Evolutionary conservation across 257 asterid species (phyloP), one percentile per base, ranked within the genome.

Genomic region (Salvia rosmarinus): DNA sequence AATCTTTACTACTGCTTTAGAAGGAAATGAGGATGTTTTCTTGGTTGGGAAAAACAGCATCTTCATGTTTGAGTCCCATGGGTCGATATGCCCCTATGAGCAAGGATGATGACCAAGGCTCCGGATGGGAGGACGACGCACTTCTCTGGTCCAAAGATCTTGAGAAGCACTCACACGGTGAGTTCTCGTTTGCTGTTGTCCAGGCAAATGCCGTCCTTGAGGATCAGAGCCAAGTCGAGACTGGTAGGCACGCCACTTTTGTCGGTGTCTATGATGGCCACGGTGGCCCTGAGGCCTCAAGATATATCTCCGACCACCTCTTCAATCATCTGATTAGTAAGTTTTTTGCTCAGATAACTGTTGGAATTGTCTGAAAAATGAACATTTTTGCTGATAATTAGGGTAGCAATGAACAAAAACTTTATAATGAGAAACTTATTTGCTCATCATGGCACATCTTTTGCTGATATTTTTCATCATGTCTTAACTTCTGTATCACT

Each of bases 241-340:
- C 87, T 8, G 91, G 92, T 35, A 70, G 49, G 9, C 52, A 72
- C 10, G 90, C 89, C 44, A 88, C 95, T 40, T 90, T 90, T 49
- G 78, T 86, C 52, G 98, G 97, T 6, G 82, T 92, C 14, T 92
- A 88, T 60, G 98, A 92, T 77, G 98, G 98, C 64, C 97, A 92
- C 35, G 96, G 96, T 64, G 93, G 98, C 21, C 81, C 77, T 4
- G 91, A 85, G 43, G 93, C 96, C 37, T 61, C 96, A 4, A 68
- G 46, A 63, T 90, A 73, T 80, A 75, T 90, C 43, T 69, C 81
- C 16, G 85, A 84, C 19, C 84, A 85, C 76, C 95, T 92, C 70
- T 86, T 83, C 60, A 58, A 4, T 7, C 78, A 85, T 52, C 68
- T 92, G 30, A 79, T 72, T 6, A 78, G 98, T 92, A 68, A 90